Evolutionary conservation across 768 basidiomycete species (phyloP).

Genomic region (Lactarius trivialis): DNA sequence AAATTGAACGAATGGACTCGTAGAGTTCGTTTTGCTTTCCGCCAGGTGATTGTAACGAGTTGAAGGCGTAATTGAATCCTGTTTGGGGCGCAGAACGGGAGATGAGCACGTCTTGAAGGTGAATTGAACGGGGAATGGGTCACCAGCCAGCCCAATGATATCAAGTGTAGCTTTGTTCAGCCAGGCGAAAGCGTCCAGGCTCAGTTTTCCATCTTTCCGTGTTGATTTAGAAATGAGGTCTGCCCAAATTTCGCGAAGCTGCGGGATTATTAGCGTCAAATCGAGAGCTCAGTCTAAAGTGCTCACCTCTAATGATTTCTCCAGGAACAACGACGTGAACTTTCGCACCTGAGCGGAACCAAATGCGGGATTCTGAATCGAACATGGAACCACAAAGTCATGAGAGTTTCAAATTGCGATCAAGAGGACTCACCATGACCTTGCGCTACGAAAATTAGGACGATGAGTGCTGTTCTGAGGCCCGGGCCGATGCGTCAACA

Average conservation of each 20-base stretch:
- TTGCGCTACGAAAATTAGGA: slow-evolving; percentile 1
- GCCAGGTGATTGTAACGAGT: slow-evolving; percentile 27
- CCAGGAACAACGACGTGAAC: slow-evolving; percentile 23
- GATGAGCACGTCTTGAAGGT: neutral
- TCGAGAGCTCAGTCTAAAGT: too few species aligned
- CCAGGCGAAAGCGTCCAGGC: slow-evolving; percentile 22
- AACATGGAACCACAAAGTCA: neutral
- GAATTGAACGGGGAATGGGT: neutral
- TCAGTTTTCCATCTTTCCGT: slow-evolving; percentile 9
- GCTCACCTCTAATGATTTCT: slow-evolving; percentile 25
- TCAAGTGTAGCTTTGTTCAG: slow-evolving; percentile 24
- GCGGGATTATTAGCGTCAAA: too few species aligned
- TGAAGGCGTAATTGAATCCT: slow-evolving; percentile 38
- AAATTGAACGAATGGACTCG: slow-evolving; percentile 32
- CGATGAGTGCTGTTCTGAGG: neutral
- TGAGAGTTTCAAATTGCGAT: neutral
- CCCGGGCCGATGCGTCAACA: neutral
- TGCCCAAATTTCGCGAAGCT: slow-evolving; percentile 30
- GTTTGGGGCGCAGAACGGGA: neutral
- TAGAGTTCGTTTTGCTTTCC: slow-evolving; percentile 30
- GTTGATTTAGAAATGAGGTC: slow-evolving; percentile 15
- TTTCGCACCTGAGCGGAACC: slow-evolving; percentile 25
- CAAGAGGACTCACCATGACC: slow-evolving; percentile 7
- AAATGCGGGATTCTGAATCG: slow-evolving; percentile 25
- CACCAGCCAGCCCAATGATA: slow-evolving; percentile 27